A percentile compares a stretch with the other conserved stretches of the same genome.
Conservation (phyloP, 805 yeast genomes). For the Saccharomycopsis microspora region DNA sequence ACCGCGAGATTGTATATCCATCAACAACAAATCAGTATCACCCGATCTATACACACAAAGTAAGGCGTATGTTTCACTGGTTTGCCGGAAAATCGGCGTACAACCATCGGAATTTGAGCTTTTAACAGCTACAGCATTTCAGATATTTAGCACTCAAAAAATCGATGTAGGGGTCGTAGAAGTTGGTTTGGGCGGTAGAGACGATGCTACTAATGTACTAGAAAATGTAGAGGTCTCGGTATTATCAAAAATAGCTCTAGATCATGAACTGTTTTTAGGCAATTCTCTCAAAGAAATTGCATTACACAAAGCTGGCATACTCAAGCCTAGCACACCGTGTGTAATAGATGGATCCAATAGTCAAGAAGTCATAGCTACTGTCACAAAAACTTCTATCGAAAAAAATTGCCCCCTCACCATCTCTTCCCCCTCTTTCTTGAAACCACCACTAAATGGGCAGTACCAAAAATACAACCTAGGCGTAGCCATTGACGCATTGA, state of each 20-base stretch:
- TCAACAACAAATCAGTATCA: slow-evolving; percentile 49
- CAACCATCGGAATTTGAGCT: slow-evolving; percentile 85
- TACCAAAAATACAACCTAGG: too few relatives aligned
- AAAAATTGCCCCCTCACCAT: too few relatives aligned
- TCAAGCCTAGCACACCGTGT: slow-evolving; percentile 47
- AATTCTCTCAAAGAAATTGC: slow-evolving; percentile 56
- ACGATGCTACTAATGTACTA: slow-evolving; percentile 77
- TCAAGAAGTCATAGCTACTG: slow-evolving; percentile 34
- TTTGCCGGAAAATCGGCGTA: slow-evolving; percentile 31
- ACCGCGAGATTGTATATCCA: slow-evolving; percentile 64
- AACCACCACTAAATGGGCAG: too few relatives aligned
- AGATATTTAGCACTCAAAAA: slow-evolving; percentile 46
- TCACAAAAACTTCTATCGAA: slow-evolving; percentile 19
- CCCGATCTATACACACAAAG: slow-evolving; percentile 32
- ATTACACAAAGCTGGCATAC: slow-evolving; percentile 75
- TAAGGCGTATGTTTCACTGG: slow-evolving; percentile 28
- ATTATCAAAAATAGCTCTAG: slow-evolving; percentile 65
- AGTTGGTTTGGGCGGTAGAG: slow-evolving; percentile 86
- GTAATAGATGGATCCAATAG: slow-evolving; percentile 66
- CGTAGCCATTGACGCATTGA: too few relatives aligned
- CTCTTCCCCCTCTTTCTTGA: too few relatives aligned
- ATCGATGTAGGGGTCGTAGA: slow-evolving; percentile 79
- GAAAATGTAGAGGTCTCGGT: slow-evolving; percentile 26
- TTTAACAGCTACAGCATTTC: slow-evolving; percentile 75
- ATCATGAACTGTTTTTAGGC: slow-evolving; percentile 76